Evolutionary conservation across 345 rosid genomes (phyloP).

Genomic region (Capsella bursapastoris): DNA sequence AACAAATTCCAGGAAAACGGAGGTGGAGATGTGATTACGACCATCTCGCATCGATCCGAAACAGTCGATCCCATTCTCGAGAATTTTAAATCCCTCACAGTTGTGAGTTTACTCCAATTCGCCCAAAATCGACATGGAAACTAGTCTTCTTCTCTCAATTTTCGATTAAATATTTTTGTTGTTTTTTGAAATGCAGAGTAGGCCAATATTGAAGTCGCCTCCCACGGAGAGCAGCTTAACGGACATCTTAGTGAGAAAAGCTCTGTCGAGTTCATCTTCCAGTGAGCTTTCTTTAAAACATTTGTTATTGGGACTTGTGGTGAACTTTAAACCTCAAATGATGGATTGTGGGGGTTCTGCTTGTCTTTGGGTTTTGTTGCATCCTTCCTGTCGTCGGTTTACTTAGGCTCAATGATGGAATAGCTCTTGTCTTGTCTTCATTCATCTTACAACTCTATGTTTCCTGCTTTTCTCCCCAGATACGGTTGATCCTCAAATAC

Average conservation of each 20-base stretch:
- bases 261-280: constrained; percentile 60
- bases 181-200: constrained; percentile 49
- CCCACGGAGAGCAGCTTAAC: constrained; percentile 87
- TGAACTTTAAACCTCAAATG: too few species aligned
- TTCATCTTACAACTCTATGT: not conserved
- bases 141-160: not conserved
- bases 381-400: not conserved
- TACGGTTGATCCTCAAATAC: constrained; percentile 75
- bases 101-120: constrained; percentile 53
- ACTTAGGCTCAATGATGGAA: not conserved
- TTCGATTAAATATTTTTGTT: not conserved
- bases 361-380: not conserved
- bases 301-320: too few species aligned
- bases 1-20: constrained; percentile 34
- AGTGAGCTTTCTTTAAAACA: constrained; percentile 36
- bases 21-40: constrained; percentile 73
- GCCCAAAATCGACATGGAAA: too few species aligned
- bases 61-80: constrained; percentile 73
- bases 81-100: constrained; percentile 74
- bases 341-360: too few species aligned
- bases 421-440: not conserved
- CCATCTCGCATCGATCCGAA: constrained; percentile 69
- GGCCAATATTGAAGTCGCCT: constrained; percentile 71
- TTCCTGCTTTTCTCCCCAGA: constrained; percentile 43
- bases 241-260: constrained; percentile 85